A percentile compares a stretch with the other conserved stretches of the same genome.
Conservation (phyloP, 305 asterid genomes). For the Rubia tinctorum region DNA sequence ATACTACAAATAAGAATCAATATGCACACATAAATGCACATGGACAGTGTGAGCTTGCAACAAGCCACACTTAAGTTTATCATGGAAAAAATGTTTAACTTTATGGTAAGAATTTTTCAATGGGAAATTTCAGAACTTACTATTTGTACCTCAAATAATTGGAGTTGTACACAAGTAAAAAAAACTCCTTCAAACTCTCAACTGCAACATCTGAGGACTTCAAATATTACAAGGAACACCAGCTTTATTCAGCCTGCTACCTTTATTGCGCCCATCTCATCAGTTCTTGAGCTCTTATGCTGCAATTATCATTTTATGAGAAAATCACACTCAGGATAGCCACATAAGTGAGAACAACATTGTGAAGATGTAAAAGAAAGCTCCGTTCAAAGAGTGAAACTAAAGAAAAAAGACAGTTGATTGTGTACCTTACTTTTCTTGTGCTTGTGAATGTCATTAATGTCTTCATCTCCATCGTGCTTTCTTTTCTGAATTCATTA, state of each 20-base stretch:
- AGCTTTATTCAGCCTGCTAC: slow-evolving; percentile 70
- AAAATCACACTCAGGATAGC: slow-evolving; percentile 14
- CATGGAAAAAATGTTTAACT: neutral
- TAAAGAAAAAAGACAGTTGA: slow-evolving; percentile 16
- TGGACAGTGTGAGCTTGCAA: slow-evolving; percentile 5
- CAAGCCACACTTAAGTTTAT: slow-evolving; percentile 3
- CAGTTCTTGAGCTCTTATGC: slow-evolving; percentile 95
- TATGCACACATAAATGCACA: slow-evolving; percentile 11
- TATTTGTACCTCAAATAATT: slow-evolving; percentile 54
- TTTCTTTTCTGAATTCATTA: slow-evolving; percentile 72
- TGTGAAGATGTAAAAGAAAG: neutral
- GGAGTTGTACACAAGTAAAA: slow-evolving; percentile 45
- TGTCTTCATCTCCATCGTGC: slow-evolving; percentile 89
- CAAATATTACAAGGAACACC: slow-evolving; percentile 43
- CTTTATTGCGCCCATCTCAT: slow-evolving; percentile 80
- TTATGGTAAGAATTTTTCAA: slow-evolving; percentile 11
- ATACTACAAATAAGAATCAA: neutral
- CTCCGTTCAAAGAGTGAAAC: slow-evolving; percentile 12
- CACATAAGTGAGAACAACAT: neutral
- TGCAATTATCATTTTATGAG: slow-evolving; percentile 49
- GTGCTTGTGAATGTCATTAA: slow-evolving; percentile 74
- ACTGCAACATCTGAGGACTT: slow-evolving; percentile 51
- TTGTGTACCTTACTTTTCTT: slow-evolving; percentile 87
- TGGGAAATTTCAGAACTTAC: slow-evolving; percentile 21
- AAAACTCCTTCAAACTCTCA: slow-evolving; percentile 53